phyloP scores from a whole-genome alignment of 768 basidiomycete species.

The Hygrocybe punicea region DNA sequence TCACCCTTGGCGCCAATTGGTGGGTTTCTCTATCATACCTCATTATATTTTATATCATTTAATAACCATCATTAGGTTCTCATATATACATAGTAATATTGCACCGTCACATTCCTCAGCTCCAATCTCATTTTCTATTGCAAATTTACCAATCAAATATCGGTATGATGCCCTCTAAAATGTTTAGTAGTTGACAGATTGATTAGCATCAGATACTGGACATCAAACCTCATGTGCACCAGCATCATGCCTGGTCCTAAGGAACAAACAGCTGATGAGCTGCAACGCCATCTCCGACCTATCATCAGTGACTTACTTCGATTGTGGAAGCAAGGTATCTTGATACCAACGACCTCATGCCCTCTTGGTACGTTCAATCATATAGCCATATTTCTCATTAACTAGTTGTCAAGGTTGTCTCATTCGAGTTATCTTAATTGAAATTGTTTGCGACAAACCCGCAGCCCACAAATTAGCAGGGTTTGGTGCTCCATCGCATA shows the following conservation, averaged over 20 bases:
- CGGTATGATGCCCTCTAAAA: not conserved
- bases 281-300: conserved; percentile 23
- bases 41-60: not conserved
- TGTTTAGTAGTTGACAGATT: not conserved
- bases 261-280: conserved; percentile 25
- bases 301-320: conserved; percentile 28
- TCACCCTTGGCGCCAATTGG: not conserved
- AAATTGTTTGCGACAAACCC: conserved; percentile 38
- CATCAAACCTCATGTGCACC: conserved; percentile 22
- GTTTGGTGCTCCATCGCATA: conserved; percentile 30
- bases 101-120: no score
- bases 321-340: conserved; percentile 23
- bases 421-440: conserved; percentile 31
- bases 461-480: conserved; percentile 39
- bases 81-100: no score
- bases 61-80: not conserved
- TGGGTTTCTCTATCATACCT: not conserved
- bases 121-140: no score
- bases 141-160: not conserved
- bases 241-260: conserved; percentile 29
- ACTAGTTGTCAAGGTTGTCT: conserved; percentile 4
- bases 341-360: conserved; percentile 18
- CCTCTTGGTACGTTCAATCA: conserved; percentile 10
- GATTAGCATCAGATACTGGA: conserved; percentile 22
- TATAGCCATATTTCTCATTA: not conserved